phyloP scores from a whole-genome alignment of 192 early-diverging fungal species.

The Diversispora eburnea region DNA sequence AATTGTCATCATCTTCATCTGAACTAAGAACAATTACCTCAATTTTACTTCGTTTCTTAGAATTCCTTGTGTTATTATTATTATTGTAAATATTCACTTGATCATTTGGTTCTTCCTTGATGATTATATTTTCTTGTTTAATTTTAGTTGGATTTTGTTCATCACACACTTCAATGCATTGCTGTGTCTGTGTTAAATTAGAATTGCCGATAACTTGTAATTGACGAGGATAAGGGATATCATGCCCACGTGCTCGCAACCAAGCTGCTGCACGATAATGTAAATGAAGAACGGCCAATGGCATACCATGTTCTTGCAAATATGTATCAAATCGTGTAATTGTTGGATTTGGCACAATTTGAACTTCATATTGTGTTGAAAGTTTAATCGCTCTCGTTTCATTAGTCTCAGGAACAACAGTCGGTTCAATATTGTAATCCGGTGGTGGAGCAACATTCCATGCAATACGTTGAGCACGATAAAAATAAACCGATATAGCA shows the following conservation, averaged over 20 bases:
- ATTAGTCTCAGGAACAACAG: neutral
- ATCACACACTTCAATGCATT: neutral
- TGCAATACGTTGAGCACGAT: conserved; percentile 2
- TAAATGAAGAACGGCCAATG: conserved; percentile 8
- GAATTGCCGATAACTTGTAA: neutral
- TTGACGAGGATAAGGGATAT: neutral
- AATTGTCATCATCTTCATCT: neutral
- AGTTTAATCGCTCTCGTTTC: conserved; percentile 7
- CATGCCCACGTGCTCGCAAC: neutral
- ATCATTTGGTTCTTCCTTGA: conserved; percentile 13
- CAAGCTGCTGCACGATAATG: conserved; percentile 13
- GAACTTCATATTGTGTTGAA: conserved; percentile 9
- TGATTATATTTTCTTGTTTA: neutral
- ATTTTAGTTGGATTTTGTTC: neutral
- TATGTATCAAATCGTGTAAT: conserved; percentile 8
- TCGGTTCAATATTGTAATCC: conserved; percentile 3
- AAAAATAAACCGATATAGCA: conserved; percentile 12
- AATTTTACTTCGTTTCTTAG: neutral
- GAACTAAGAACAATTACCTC: conserved; percentile 11
- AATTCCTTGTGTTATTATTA: neutral
- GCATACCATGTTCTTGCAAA: conserved; percentile 3
- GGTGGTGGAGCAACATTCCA: neutral
- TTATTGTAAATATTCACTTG: neutral
- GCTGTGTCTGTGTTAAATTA: neutral
- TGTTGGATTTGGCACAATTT: neutral